Evolutionary conservation across 2,329 filamentous ascomycete species (phyloP).

Genomic region (Pseudogymnoascus sp.): DNA sequence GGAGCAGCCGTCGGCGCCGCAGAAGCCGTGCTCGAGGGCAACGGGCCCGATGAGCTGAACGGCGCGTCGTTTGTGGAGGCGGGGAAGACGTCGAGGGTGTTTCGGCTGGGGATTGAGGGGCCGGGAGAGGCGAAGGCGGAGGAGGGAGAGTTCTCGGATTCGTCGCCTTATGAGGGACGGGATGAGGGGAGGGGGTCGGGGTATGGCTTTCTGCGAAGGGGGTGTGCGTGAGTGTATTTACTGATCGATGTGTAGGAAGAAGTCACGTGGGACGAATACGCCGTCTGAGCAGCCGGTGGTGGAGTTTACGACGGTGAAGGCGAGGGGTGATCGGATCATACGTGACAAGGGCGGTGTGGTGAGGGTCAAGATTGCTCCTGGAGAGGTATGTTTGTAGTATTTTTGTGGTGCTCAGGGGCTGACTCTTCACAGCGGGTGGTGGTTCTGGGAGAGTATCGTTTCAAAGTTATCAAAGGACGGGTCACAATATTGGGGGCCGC

Average conservation of each 20-base stretch:
- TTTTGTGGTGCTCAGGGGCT: neutral
- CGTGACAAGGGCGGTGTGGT: slow-evolving; percentile 14
- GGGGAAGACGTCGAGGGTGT: neutral
- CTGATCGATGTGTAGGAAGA: neutral
- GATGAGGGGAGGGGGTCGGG: neutral
- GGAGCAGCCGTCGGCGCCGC: neutral
- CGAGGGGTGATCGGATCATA: neutral
- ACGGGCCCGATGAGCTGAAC: slow-evolving; percentile 13
- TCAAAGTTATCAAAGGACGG: slow-evolving; percentile 55
- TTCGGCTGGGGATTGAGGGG: neutral
- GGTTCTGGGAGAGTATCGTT: slow-evolving; percentile 60
- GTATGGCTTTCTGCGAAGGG: neutral
- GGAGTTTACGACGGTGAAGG: slow-evolving; percentile 7
- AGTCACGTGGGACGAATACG: slow-evolving; percentile 3
- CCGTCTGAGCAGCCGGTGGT: neutral
- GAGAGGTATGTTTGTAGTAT: slow-evolving; percentile 33
- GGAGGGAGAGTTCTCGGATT: slow-evolving; percentile 1
- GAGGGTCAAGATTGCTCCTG: slow-evolving; percentile 39
- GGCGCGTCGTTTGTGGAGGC: slow-evolving; percentile 3
- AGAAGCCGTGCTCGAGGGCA: slow-evolving; percentile 36
- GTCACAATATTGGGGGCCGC: slow-evolving; percentile 60
- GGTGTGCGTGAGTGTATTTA: neutral
- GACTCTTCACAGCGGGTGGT: slow-evolving; percentile 38
- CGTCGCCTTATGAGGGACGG: slow-evolving; percentile 2
- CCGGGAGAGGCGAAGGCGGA: neutral